Percentiles rank a stretch among this genome's conserved stretches.
Conservation (phyloP, 2,329 filamentous ascomycete genomes). For the Elsinoe australis region DNA sequence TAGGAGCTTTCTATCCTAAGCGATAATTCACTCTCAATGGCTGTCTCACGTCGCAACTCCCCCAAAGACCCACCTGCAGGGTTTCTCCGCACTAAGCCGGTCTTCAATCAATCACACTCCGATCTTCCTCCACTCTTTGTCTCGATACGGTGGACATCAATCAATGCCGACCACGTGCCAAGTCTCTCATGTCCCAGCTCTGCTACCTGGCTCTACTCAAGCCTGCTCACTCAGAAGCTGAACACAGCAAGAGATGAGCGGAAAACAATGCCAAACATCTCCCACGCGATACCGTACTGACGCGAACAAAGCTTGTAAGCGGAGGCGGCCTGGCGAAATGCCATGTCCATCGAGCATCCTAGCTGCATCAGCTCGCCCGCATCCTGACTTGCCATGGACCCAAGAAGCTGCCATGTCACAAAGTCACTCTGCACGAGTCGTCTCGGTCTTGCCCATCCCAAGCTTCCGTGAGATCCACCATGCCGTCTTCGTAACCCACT, state of each 20-base stretch:
- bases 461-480: conserved; percentile 13
- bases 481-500: conserved; percentile 1
- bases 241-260: too few relatives aligned
- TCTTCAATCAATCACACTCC: background rate
- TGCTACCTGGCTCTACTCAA: background rate
- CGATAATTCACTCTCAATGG: background rate
- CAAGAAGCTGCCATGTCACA: too few relatives aligned
- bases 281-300: too few relatives aligned
- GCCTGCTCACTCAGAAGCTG: background rate
- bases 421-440: conserved; percentile 1
- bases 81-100: conserved; percentile 14
- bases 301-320: background rate
- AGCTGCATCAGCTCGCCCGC: background rate
- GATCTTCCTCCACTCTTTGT: conserved; percentile 2
- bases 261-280: too few relatives aligned
- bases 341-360: background rate
- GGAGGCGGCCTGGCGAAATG: background rate
- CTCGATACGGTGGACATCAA: conserved; percentile 5
- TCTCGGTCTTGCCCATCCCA: conserved; percentile 8
- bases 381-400: background rate
- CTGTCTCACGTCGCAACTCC: background rate
- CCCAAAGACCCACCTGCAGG: conserved; percentile 3
- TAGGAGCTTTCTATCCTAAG: background rate
- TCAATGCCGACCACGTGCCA: conserved; percentile 4
- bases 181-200: background rate